A percentile compares a stretch with the other conserved stretches of the same genome.
Evolutionary conservation across 345 rosid species (phyloP).

Genomic region (Syzygium aqueum): DNA sequence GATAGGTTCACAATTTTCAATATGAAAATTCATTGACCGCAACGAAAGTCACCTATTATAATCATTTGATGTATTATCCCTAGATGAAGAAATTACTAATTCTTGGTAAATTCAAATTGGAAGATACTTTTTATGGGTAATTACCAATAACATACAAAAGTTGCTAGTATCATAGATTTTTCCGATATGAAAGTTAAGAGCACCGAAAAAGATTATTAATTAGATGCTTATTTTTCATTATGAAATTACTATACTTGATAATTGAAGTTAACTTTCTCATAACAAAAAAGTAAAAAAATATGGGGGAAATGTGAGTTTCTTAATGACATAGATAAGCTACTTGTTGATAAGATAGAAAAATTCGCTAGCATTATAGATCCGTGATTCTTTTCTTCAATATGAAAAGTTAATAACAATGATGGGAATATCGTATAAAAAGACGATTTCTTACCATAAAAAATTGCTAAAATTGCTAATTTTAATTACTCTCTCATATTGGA

Average conservation of each 20-base stretch:
- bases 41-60: neutral
- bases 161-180: too few relatives aligned
- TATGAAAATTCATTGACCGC: neutral
- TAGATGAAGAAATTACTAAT: neutral
- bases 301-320: neutral
- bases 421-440: too few relatives aligned
- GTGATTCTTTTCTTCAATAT: neutral
- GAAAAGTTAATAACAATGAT: neutral
- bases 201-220: neutral
- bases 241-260: neutral
- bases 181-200: too few relatives aligned
- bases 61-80: neutral
- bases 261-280: neutral
- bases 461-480: neutral
- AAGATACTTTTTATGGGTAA: too few relatives aligned
- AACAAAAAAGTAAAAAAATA: neutral
- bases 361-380: neutral
- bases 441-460: neutral
- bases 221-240: too few relatives aligned
- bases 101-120: too few relatives aligned
- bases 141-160: too few relatives aligned
- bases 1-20: neutral
- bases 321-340: neutral
- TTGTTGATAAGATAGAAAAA: accelerated
- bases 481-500: neutral